These are phyloP conservation scores for Penicillium sp. DNA, from an alignment of 2,329 filamentous ascomycete species.

Conservation along the genomic window DNA sequence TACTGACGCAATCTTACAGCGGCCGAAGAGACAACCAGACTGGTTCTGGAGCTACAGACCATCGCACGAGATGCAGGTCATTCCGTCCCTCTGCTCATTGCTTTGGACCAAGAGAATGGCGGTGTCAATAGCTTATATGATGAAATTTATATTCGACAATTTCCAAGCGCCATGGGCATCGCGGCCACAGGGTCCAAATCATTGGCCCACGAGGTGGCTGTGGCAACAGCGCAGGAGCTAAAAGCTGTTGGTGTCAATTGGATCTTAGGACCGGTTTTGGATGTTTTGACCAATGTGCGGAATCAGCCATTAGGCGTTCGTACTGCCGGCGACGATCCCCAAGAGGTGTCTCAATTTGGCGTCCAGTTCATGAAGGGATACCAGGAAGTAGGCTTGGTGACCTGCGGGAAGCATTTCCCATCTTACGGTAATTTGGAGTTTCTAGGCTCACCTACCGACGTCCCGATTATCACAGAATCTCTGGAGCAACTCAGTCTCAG, in stretches of 20 bases:
- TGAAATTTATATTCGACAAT: slow-evolving; percentile 92
- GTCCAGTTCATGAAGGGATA: slow-evolving; percentile 89
- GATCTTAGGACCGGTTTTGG: slow-evolving; percentile 88
- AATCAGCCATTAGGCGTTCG: slow-evolving; percentile 88
- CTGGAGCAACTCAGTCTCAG: slow-evolving; percentile 89
- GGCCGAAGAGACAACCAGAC: slow-evolving; percentile 79
- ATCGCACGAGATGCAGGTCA: slow-evolving; percentile 89
- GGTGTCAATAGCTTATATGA: slow-evolving; percentile 96
- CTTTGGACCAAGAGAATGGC: slow-evolving; percentile 94
- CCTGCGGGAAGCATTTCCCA: slow-evolving; percentile 93
- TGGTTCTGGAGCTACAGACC: slow-evolving; percentile 87
- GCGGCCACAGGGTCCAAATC: slow-evolving; percentile 85
- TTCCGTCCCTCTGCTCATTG: slow-evolving; percentile 82
- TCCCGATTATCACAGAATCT: slow-evolving; percentile 93
- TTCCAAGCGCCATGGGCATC: slow-evolving; percentile 93
- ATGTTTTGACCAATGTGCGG: slow-evolving; percentile 87
- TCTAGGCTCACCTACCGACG: slow-evolving; percentile 81
- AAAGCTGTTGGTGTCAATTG: slow-evolving; percentile 92
- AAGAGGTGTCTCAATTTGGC: slow-evolving; percentile 89
- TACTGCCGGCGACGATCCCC: slow-evolving; percentile 86
- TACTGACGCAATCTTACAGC: slow-evolving; percentile 52
- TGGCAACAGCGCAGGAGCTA: slow-evolving; percentile 88
- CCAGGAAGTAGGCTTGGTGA: slow-evolving; percentile 82
- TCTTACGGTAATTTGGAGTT: slow-evolving; percentile 96
- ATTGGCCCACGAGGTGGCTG: slow-evolving; percentile 83